These are phyloP conservation scores for Spergularia azorica DNA, from an alignment of 179 eudicot genomes.

Conservation along the genomic window DNA sequence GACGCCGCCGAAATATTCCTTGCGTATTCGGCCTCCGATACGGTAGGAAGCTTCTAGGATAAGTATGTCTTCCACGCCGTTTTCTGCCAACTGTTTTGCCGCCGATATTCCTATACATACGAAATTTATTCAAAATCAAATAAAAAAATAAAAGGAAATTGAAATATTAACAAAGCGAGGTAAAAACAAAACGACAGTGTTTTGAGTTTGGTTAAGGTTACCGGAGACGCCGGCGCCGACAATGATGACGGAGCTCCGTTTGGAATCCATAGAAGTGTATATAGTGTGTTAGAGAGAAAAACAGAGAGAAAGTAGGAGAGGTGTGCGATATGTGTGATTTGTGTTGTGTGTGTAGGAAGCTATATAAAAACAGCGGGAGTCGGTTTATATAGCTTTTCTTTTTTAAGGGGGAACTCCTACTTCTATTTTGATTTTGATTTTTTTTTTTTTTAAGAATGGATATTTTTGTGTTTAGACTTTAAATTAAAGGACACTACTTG, in stretches of 20 bases:
- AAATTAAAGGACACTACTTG: no score
- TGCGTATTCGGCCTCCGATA: conserved; percentile 74
- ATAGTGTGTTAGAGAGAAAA: conserved; percentile 13
- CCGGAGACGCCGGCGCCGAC: conserved; percentile 95
- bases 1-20: conserved; percentile 61
- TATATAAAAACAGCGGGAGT: no score
- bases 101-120: conserved; percentile 60
- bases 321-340: background rate
- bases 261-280: conserved; percentile 49
- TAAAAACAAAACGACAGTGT: background rate
- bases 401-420: no score
- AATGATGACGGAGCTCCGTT: conserved; percentile 63
- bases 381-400: no score
- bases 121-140: background rate
- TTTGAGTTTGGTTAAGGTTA: conserved; percentile 3
- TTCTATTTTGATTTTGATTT: no score
- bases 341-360: no score
- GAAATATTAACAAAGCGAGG: background rate
- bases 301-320: conserved; percentile 5
- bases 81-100: conserved; percentile 69
- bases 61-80: conserved; percentile 69
- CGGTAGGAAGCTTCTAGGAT: conserved; percentile 81
- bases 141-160: no score
- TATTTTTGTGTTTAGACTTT: no score
- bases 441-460: no score